Conservation (phyloP, 2,329 filamentous ascomycete genomes). For the Venturiaceae sp. region DNA sequence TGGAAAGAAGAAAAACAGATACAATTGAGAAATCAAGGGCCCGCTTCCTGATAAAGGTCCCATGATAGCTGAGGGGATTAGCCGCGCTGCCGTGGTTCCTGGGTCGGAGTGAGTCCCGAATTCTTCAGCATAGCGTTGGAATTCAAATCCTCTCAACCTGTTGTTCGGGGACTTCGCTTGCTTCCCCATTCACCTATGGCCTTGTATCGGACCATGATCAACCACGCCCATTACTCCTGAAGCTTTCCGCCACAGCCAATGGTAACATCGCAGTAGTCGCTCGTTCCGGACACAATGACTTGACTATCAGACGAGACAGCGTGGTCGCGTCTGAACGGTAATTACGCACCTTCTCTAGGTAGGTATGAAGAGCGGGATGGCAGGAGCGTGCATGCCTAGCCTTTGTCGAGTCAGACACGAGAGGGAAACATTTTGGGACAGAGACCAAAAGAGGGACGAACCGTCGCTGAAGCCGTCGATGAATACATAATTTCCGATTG, state of each 20-base stretch:
- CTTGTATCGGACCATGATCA: background rate
- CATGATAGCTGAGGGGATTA: background rate
- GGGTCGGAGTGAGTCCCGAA: background rate
- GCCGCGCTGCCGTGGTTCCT: background rate
- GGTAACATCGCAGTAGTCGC: background rate
- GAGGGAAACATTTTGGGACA: background rate
- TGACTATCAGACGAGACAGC: background rate
- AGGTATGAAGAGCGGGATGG: background rate
- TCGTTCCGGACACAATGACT: background rate
- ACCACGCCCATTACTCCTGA: background rate
- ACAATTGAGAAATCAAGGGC: background rate
- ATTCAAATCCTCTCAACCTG: background rate
- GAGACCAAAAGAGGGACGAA: background rate
- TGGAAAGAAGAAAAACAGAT: too few relatives aligned
- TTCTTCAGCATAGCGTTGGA: background rate
- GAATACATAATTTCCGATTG: background rate
- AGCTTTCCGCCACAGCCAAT: background rate
- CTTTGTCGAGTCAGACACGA: background rate
- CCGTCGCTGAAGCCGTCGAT: background rate
- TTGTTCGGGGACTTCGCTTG: background rate
- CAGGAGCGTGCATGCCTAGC: background rate
- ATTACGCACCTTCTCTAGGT: background rate
- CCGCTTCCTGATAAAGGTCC: background rate
- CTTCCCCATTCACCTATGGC: background rate
- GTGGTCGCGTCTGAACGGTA: background rate